A percentile compares a stretch with the other conserved stretches of the same genome.
These are phyloP conservation scores for Aspergillus campestris DNA, from an alignment of 495 filamentous ascomycete species.

Conservation along the genomic window DNA sequence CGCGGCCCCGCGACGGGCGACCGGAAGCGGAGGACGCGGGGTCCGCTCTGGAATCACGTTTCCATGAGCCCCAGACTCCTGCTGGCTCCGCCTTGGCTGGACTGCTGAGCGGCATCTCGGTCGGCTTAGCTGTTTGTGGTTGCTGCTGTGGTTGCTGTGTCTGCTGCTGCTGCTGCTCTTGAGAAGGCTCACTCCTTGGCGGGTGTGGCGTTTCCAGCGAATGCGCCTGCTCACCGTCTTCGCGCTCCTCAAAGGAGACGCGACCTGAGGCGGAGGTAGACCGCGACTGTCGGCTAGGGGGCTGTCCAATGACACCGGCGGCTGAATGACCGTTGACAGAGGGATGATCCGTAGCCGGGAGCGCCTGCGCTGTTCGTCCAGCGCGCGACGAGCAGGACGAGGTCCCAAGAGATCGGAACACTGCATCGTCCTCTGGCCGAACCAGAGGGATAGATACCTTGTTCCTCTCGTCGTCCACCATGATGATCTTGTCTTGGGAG, in stretches of 20 bases:
- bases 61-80: slow-evolving; percentile 62
- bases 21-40: slow-evolving; percentile 31
- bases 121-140: slow-evolving; percentile 7
- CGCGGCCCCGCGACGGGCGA: slow-evolving; percentile 44
- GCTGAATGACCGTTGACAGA: slow-evolving; percentile 13
- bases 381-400: slow-evolving; percentile 26
- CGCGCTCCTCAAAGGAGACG: slow-evolving; percentile 23
- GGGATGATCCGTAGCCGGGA: not conserved
- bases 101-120: slow-evolving; percentile 20
- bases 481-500: slow-evolving; percentile 77
- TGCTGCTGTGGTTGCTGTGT: slow-evolving; percentile 9
- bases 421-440: slow-evolving; percentile 76
- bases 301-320: slow-evolving; percentile 25
- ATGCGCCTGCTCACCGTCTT: slow-evolving; percentile 32
- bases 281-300: slow-evolving; percentile 6
- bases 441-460: slow-evolving; percentile 91
- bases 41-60: slow-evolving; percentile 46
- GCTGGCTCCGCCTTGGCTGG: slow-evolving; percentile 38
- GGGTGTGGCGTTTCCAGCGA: slow-evolving; percentile 7
- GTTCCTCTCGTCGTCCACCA: slow-evolving; percentile 79
- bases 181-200: slow-evolving; percentile 16
- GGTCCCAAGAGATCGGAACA: slow-evolving; percentile 70
- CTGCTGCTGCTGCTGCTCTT: slow-evolving; percentile 8
- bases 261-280: slow-evolving; percentile 17
- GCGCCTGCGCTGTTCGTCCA: slow-evolving; percentile 1